These are phyloP conservation scores for Fusarium liriodendri DNA, from an alignment of 2,329 filamentous ascomycete species.

Conservation along the genomic window DNA sequence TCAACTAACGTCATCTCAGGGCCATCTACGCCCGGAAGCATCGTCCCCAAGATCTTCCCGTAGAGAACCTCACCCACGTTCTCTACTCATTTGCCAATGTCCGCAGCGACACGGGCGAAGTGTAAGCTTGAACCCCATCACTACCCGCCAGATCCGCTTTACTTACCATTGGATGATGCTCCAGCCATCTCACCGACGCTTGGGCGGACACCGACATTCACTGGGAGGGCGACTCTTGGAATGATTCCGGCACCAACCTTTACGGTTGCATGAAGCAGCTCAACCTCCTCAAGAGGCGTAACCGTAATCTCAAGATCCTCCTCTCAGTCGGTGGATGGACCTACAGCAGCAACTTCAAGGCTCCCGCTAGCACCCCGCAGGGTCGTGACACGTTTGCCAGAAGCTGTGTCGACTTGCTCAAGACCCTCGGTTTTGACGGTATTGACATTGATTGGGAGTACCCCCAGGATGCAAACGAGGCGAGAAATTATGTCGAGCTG, in stretches of 20 bases:
- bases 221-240: slow-evolving; percentile 76
- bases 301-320: slow-evolving; percentile 86
- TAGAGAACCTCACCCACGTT: slow-evolving; percentile 85
- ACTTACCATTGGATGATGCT: slow-evolving; percentile 7
- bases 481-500: slow-evolving; percentile 68
- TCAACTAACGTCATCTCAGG: slow-evolving; percentile 51
- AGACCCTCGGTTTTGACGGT: slow-evolving; percentile 82
- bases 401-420: slow-evolving; percentile 79
- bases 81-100: slow-evolving; percentile 94
- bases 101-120: slow-evolving; percentile 81
- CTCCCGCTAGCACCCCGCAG: slow-evolving; percentile 75
- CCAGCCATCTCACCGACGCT: slow-evolving; percentile 65
- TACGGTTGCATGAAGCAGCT: slow-evolving; percentile 93
- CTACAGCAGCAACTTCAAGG: slow-evolving; percentile 85
- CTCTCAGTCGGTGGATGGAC: slow-evolving; percentile 95
- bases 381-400: slow-evolving; percentile 80
- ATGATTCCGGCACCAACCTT: slow-evolving; percentile 80
- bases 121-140: slow-evolving; percentile 59
- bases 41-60: slow-evolving; percentile 85
- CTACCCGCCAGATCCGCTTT: neutral
- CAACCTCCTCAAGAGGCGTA: slow-evolving; percentile 81
- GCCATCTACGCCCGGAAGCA: slow-evolving; percentile 90
- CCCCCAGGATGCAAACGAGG: slow-evolving; percentile 65
- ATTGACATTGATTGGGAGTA: slow-evolving; percentile 79
- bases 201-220: slow-evolving; percentile 81